Percentiles rank a stretch among this genome's conserved stretches.
Evolutionary conservation across 805 yeast genomes (phyloP).

Genomic region (Candida sonorensis): DNA sequence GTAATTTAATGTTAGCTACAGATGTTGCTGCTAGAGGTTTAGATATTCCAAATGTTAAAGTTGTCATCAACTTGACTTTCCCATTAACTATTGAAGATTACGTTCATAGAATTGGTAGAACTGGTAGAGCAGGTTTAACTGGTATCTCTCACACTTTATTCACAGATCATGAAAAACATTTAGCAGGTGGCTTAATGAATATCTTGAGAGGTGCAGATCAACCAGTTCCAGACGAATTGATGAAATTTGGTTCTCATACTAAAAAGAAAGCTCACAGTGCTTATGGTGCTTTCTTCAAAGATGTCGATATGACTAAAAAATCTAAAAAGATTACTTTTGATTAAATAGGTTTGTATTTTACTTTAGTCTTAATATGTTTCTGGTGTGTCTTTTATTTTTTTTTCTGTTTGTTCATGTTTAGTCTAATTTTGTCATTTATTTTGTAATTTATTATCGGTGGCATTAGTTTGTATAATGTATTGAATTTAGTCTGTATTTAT

Average conservation of each 20-base stretch:
- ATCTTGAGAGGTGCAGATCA: constrained; percentile 92
- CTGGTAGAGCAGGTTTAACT: constrained; percentile 94
- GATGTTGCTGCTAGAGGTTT: constrained; percentile 99
- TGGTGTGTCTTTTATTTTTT: background rate
- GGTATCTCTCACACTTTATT: constrained; percentile 94
- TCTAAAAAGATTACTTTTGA: constrained; percentile 89
- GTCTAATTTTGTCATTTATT: too few relatives aligned
- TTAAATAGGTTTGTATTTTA: constrained; percentile 16
- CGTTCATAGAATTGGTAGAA: constrained; percentile 96
- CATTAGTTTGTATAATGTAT: too few relatives aligned
- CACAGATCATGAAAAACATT: constrained; percentile 94
- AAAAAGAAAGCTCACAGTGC: constrained; percentile 96
- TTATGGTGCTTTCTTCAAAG: constrained; percentile 96
- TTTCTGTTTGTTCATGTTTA: too few relatives aligned
- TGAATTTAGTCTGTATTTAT: too few relatives aligned
- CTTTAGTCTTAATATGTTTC: too few relatives aligned
- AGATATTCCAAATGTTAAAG: constrained; percentile 95
- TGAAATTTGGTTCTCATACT: constrained; percentile 96
- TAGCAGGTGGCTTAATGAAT: constrained; percentile 90
- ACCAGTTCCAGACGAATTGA: constrained; percentile 88
- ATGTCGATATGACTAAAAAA: constrained; percentile 76
- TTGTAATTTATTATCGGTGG: too few relatives aligned
- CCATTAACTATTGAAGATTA: constrained; percentile 96
- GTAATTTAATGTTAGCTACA: constrained; percentile 81
- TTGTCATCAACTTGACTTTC: constrained; percentile 90